A percentile compares a stretch with the other conserved stretches of the same genome.
Evolutionary conservation across 805 yeast species (phyloP).

Genomic region (Lachancea fermentati): DNA sequence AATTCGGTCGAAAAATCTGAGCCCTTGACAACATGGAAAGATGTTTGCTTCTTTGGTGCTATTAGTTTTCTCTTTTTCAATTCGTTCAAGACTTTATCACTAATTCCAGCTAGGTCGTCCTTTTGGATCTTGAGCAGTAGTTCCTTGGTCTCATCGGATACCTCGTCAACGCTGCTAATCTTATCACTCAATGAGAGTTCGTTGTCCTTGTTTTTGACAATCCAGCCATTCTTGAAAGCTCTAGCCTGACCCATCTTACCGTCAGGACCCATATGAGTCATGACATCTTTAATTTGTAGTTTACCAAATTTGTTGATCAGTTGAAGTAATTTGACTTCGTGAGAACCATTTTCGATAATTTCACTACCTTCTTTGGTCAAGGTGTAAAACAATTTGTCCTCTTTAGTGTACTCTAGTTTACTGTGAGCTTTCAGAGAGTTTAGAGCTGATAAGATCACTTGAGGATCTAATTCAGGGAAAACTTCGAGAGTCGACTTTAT

Average conservation of each 20-base stretch:
- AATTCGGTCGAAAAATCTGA: conserved; percentile 77
- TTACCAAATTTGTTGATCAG: conserved; percentile 73
- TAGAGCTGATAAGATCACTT: conserved; percentile 72
- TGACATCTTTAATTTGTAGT: conserved; percentile 70
- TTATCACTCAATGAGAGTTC: conserved; percentile 51
- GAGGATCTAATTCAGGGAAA: conserved; percentile 62
- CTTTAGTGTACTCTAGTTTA: conserved; percentile 67
- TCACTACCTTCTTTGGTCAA: conserved; percentile 80
- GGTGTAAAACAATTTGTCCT: conserved; percentile 70
- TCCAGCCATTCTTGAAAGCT: conserved; percentile 98
- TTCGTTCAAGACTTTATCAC: conserved; percentile 68
- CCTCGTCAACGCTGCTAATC: conserved; percentile 38
- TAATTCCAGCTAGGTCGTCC: conserved; percentile 25
- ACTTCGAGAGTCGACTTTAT: conserved; percentile 64
- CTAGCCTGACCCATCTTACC: conserved; percentile 95
- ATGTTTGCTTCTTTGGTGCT: conserved; percentile 60
- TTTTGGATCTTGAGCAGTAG: conserved; percentile 50
- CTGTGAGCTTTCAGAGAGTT: conserved; percentile 79
- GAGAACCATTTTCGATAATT: conserved; percentile 77
- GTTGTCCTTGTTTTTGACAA: conserved; percentile 77
- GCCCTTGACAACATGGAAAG: conserved; percentile 75
- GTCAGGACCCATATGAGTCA: conserved; percentile 64
- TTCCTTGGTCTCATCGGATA: conserved; percentile 57
- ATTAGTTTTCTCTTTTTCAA: conserved; percentile 92
- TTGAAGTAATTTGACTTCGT: conserved; percentile 77